Evolutionary conservation across 1,284 basidiomycete genomes (phyloP), one percentile per base, ranked within the genome.

Genomic region (Lentinula novae-zelandiae): DNA sequence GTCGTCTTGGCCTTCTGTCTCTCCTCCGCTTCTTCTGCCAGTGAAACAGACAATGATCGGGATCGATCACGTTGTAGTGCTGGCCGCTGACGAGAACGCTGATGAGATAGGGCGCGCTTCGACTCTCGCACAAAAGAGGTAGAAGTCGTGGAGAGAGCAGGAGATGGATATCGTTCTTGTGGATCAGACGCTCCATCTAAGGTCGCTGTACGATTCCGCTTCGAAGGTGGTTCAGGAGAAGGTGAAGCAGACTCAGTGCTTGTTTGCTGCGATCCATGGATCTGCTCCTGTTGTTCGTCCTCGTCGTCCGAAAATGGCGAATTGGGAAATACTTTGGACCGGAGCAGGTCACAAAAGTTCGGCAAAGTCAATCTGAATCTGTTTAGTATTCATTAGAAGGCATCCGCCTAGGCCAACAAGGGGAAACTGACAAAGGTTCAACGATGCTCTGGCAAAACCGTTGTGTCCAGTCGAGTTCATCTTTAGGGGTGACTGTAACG

Each of bases 391-490:
- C 8, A 53, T 44, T 9, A 12, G 10, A 33, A 34, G 36, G 44
- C 12, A 40, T 57, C 15, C 2, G 53, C 44, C 13, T 27, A 13
- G 1, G 36, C 27, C 44, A 9, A 5, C 39, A 52, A 48, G 40
- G 13, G 44, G 31, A 48, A 15, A 76, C 83, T 64, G 67, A 90
- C 89, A 79, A 73, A 42, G 75, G 78, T 66, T 88, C 85, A 13
- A 91, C 82, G 51, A 87, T 67, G 40, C 85, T 80, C 67, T 86
- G 82, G 63, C 78, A 87, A 67, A 90, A 91, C 0, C 68, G 62
- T 67, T 91, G 89, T 73, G 84, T 86, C 89, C 89, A 91, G 67
- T 92, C 89, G 2, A 79, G 76, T 42, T 82, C 78, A 22, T 80
- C 77, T 48, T 63, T 36, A 65, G 67, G 10, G 62, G 65, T 52